Evolutionary conservation across 306 rosid genomes (phyloP).

Genomic region (Leucaena leucocephala): DNA sequence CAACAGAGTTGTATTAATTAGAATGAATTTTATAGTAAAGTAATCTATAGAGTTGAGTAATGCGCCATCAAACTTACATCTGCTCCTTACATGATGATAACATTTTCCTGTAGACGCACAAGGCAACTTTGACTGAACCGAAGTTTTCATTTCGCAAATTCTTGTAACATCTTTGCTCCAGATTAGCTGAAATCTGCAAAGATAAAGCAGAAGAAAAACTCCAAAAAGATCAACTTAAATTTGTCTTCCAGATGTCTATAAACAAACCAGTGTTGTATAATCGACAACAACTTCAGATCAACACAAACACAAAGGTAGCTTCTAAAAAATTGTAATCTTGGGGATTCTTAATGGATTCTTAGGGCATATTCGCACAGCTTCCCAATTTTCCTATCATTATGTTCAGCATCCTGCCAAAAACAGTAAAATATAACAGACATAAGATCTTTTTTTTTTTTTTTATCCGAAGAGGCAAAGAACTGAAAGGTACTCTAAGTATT

Average conservation of each 20-base stretch:
- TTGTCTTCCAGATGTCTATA: neutral
- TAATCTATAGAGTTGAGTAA: no score
- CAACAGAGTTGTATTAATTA: conserved; percentile 7
- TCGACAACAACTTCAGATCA: conserved; percentile 11
- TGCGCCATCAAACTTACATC: conserved; percentile 68
- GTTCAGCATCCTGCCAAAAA: conserved; percentile 50
- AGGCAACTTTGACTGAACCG: conserved; percentile 74
- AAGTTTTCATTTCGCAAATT: conserved; percentile 76
- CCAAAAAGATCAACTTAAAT: conserved; percentile 15
- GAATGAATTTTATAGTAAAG: neutral
- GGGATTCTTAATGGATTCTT: conserved; percentile 57
- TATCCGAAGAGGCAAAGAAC: conserved; percentile 5
- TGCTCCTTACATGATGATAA: conserved; percentile 79
- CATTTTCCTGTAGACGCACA: conserved; percentile 75
- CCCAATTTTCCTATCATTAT: conserved; percentile 54
- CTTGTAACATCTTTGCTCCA: conserved; percentile 90
- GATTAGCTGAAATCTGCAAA: conserved; percentile 68
- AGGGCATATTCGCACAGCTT: conserved; percentile 56
- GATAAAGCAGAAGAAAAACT: conserved; percentile 30
- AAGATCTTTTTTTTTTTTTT: conserved; percentile 9
- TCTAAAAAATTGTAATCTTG: conserved; percentile 37
- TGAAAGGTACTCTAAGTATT: conserved; percentile 16
- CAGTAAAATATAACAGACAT: conserved; percentile 20
- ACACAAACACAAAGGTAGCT: neutral
- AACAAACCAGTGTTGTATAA: neutral